These are phyloP conservation scores for Capsicum chinense DNA, from an alignment of 257 asterid species.

Conservation along the genomic window DNA sequence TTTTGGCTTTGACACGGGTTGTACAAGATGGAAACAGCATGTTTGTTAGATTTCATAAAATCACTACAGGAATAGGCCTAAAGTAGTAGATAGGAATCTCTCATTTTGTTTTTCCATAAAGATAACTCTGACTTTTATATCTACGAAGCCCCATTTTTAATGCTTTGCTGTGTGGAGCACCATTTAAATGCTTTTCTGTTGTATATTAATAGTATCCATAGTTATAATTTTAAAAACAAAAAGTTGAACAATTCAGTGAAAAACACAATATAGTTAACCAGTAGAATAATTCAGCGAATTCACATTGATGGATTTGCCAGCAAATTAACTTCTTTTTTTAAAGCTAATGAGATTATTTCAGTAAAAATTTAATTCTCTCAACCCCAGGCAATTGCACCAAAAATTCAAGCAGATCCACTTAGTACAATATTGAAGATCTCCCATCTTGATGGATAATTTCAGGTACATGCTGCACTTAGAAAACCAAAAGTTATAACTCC, in stretches of 20 bases:
- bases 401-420: not conserved
- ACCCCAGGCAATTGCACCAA: slow-evolving; percentile 15
- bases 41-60: slow-evolving; percentile 20
- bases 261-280: not conserved
- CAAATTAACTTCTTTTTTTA: not conserved
- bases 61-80: not conserved
- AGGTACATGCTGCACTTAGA: slow-evolving; percentile 19
- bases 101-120: slow-evolving; percentile 5
- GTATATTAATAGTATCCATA: not conserved
- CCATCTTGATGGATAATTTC: not conserved
- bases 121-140: not conserved
- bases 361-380: not conserved
- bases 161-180: not conserved
- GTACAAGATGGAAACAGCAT: slow-evolving; percentile 15
- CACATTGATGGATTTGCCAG: slow-evolving; percentile 12
- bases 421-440: not conserved
- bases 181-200: not conserved
- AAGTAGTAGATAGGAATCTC: not conserved
- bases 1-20: slow-evolving; percentile 1
- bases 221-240: not conserved
- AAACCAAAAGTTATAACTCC: not conserved
- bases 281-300: not conserved
- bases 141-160: not conserved
- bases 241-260: not conserved
- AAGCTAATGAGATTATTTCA: not conserved